Percentiles rank a stretch among this genome's conserved stretches.
These are phyloP conservation scores for Casuarina equisetifolia DNA, from an alignment of 306 rosid species.

Conservation along the genomic window DNA sequence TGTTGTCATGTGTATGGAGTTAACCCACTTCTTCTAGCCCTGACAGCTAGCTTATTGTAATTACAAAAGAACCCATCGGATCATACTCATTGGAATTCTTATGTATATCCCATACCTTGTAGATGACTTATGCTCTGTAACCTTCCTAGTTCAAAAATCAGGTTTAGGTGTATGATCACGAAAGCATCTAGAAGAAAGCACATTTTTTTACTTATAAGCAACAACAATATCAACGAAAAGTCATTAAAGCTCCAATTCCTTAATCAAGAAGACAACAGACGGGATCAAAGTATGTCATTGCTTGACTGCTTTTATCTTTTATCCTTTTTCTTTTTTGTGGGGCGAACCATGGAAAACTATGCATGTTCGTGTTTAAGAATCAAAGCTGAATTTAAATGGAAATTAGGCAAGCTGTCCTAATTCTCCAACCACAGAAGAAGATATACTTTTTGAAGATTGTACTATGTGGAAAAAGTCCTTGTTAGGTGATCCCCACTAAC, in stretches of 20 bases:
- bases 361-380: not conserved
- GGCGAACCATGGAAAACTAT: no score
- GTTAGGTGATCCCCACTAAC: slow-evolving; percentile 27
- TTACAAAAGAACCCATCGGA: not conserved
- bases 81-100: not conserved
- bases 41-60: not conserved
- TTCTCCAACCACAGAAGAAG: slow-evolving; percentile 3
- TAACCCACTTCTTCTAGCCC: not conserved
- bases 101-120: not conserved
- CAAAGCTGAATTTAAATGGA: not conserved
- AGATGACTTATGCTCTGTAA: not conserved
- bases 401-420: not conserved
- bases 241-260: not conserved
- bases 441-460: not conserved
- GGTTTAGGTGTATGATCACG: not conserved
- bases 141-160: not conserved
- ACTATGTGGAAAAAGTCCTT: slow-evolving; percentile 30
- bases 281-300: not conserved
- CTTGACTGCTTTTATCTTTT: not conserved
- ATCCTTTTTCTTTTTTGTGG: no score
- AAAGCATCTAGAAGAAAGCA: no score
- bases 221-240: not conserved
- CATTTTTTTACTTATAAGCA: not conserved
- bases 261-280: not conserved
- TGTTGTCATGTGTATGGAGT: not conserved